Base-by-base conservation (phyloP, 805 yeast species). In the Pichia eremophila region DNA sequence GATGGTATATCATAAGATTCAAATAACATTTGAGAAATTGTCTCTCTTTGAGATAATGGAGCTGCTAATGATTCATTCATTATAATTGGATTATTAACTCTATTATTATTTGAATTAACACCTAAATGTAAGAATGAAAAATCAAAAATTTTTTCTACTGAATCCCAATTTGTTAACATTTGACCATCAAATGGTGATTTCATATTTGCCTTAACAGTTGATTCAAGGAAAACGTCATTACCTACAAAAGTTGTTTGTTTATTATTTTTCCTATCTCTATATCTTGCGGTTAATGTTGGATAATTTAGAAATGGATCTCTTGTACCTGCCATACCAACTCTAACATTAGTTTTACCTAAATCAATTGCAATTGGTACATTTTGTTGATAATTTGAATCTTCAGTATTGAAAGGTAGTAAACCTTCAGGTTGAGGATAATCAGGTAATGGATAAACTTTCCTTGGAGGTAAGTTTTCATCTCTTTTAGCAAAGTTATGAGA, bases 101-200 rank as follows among this genome's bases (percentile, higher is more conserved):
- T 61, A 2, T 78, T 77, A 2, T 64, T 50, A 32, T 32, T 32
- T 0, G 78, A 67, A 8, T 57, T 58, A 3, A 88, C 93, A 4
- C 91, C 84, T 43, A 91, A 59, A 62, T 87, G 95, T 51, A 79
- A 75, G 60, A 93, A 83, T 0, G 89, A 71, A 60, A 89, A 93
- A 64, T 91, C 98, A 44, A 93, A 61, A 45, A 91, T 76, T 49
- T 73, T 76, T 61, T 93, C 99, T 2, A 83, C 75, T 49, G 82
- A 77, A 48, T 93, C 98, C 98, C 98, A 95, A 62, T 90, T 95
- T 27, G 95, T 82, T 35, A 93, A 71, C 55, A 88, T 68, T 5
- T 86, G 77, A 0, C 95, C 96, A 63, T 93, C 99, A 60, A 77
- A 91, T 0, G 97, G 96, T 5, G 86, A 71, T 57, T 78, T 81